A percentile compares a stretch with the other conserved stretches of the same genome.
Conservation (phyloP, 768 basidiomycete species). For the Panaeolus papilionaceus region DNA sequence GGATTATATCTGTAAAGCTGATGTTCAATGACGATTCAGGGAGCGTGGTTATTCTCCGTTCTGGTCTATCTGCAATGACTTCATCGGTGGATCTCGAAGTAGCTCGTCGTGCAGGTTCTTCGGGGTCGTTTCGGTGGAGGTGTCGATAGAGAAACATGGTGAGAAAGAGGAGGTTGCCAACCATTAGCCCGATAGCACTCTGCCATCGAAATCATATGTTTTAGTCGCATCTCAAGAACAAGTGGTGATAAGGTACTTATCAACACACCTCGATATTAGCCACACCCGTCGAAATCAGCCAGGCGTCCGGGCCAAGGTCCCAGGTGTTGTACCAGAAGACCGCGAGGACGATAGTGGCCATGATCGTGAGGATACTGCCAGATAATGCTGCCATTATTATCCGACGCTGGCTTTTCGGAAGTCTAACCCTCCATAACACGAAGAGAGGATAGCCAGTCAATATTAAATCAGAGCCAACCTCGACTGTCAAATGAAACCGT, state of each 20-base stretch:
- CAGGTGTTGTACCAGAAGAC: conserved; percentile 8
- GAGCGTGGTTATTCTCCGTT: not conserved
- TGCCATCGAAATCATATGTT: not conserved
- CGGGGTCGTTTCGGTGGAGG: not conserved
- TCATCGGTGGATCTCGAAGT: not conserved
- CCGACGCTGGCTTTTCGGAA: not conserved
- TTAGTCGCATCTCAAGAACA: not conserved
- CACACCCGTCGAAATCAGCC: conserved; percentile 4
- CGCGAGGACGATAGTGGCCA: conserved; percentile 1
- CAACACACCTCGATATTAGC: conserved; percentile 3
- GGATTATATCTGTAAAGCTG: conserved; percentile 1
- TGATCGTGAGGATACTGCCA: not conserved
- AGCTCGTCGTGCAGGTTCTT: not conserved
- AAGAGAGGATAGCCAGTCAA: not conserved
- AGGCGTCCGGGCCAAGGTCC: conserved; percentile 2
- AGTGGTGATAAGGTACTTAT: not conserved
- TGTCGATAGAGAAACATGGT: conserved; percentile 1
- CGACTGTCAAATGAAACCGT: not conserved
- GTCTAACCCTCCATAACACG: not conserved
- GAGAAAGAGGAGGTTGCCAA: conserved; percentile 4
- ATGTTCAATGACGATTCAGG: not conserved
- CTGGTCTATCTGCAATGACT: not conserved
- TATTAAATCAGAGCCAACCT: not conserved
- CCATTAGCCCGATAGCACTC: not conserved
- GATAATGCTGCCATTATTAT: conserved; percentile 1